These are phyloP conservation scores for Psilocybe tampanensis DNA, from an alignment of 768 basidiomycete species.

Conservation along the genomic window DNA sequence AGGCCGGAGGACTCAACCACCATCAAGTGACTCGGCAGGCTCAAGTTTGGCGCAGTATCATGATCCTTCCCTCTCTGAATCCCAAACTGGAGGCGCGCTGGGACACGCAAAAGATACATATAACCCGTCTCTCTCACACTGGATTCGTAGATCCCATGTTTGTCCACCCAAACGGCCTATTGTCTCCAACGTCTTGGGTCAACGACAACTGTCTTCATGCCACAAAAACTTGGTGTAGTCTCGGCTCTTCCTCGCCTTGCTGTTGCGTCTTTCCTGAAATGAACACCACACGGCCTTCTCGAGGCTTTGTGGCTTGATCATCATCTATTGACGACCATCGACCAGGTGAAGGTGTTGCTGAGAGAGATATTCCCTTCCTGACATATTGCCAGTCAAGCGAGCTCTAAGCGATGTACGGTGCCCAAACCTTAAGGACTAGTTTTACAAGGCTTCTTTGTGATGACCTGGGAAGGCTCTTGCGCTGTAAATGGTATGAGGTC, in stretches of 20 bases:
- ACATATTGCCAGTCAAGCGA: not conserved
- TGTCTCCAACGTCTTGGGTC: not conserved
- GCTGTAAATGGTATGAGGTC: not conserved
- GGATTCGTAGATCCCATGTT: not conserved
- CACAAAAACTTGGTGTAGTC: not conserved
- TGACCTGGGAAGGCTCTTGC: not conserved
- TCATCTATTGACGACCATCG: not conserved
- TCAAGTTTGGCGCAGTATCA: not conserved
- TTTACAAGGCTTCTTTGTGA: not conserved
- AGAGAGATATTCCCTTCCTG: not conserved
- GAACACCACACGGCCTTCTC: not conserved
- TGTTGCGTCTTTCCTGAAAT: not conserved
- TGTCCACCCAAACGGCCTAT: not conserved
- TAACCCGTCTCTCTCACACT: not conserved
- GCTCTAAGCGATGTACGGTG: not conserved
- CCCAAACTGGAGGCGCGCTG: not conserved
- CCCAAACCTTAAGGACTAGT: not conserved
- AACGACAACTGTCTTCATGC: not conserved
- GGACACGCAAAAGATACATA: not conserved
- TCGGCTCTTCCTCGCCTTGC: not conserved
- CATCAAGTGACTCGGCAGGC: not conserved
- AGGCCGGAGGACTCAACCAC: too few species aligned
- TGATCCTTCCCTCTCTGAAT: not conserved
- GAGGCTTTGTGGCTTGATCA: not conserved
- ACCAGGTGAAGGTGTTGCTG: not conserved